A percentile compares a stretch with the other conserved stretches of the same genome.
Conservation (phyloP, 768 basidiomycete genomes). For the Mycena indigotica region DNA sequence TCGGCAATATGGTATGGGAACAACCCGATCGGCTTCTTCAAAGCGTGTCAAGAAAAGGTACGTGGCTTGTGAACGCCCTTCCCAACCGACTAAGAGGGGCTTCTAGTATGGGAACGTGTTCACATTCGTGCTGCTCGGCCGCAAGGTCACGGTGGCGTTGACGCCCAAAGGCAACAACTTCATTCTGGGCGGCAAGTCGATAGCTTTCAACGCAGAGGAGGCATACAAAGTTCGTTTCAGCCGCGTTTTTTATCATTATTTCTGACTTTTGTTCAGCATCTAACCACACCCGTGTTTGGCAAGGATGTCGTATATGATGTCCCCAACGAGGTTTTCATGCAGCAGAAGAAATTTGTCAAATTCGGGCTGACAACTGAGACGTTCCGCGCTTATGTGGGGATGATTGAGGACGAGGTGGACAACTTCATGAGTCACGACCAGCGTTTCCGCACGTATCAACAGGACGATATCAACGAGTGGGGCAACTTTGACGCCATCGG, state of each 20-base stretch:
- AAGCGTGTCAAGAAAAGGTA: slow-evolving; percentile 77
- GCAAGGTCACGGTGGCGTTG: slow-evolving; percentile 87
- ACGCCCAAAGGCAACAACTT: slow-evolving; percentile 94
- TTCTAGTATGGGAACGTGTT: slow-evolving; percentile 93
- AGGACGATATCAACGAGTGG: slow-evolving; percentile 74
- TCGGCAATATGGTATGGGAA: slow-evolving; percentile 89
- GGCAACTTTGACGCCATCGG: slow-evolving; percentile 74
- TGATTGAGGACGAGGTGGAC: slow-evolving; percentile 77
- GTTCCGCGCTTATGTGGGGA: slow-evolving; percentile 79
- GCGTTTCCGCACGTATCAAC: slow-evolving; percentile 62
- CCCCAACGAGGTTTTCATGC: slow-evolving; percentile 96
- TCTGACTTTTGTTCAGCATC: slow-evolving; percentile 52
- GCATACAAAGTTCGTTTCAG: slow-evolving; percentile 79
- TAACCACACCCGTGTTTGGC: slow-evolving; percentile 95
- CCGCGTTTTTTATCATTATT: background rate
- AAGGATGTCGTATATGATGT: slow-evolving; percentile 97
- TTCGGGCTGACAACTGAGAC: slow-evolving; percentile 92
- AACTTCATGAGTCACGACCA: slow-evolving; percentile 70
- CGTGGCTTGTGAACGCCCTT: too few relatives aligned
- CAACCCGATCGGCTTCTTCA: slow-evolving; percentile 90
- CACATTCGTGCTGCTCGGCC: slow-evolving; percentile 89
- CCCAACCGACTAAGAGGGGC: too few relatives aligned
- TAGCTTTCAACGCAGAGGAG: slow-evolving; percentile 91
- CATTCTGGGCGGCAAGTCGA: slow-evolving; percentile 90
- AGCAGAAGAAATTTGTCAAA: slow-evolving; percentile 98